Conservation (phyloP, 2,329 filamentous ascomycete species). For the Aureobasidium melanogenum region DNA sequence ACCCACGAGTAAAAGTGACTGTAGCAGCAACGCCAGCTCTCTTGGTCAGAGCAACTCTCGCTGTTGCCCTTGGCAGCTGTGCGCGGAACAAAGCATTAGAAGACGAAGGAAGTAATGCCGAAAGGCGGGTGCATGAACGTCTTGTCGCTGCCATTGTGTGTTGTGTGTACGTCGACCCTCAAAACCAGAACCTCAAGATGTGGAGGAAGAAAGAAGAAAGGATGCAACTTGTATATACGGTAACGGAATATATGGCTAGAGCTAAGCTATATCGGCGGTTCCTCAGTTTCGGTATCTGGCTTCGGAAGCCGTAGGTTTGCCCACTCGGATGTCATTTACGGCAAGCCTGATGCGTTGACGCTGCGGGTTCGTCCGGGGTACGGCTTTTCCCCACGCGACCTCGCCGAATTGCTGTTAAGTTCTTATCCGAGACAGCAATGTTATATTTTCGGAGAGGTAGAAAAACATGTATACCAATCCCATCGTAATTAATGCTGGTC, state of each 20-base stretch:
- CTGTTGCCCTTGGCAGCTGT: neutral
- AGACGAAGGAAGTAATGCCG: constrained; percentile 2
- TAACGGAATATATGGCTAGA: neutral
- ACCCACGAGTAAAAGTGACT: neutral
- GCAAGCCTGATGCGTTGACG: neutral
- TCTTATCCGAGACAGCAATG: neutral
- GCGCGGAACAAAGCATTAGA: neutral
- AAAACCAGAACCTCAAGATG: neutral
- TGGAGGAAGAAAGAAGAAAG: neutral
- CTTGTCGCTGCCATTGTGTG: constrained; percentile 7
- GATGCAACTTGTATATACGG: neutral
- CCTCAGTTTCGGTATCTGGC: neutral
- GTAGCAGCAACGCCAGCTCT: neutral
- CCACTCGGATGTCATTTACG: neutral
- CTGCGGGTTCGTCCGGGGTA: constrained; percentile 1
- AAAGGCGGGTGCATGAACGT: constrained; percentile 8
- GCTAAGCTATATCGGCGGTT: neutral
- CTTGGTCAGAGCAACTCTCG: neutral
- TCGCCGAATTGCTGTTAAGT: neutral
- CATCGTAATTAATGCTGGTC: no score
- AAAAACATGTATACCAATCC: no score
- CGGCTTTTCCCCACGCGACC: neutral
- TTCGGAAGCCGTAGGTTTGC: neutral
- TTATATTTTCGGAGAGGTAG: neutral
- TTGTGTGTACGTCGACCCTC: neutral